Evolutionary conservation across 2,329 filamentous ascomycete genomes (phyloP).

Genomic region (Kalaharituber pfeilii): DNA sequence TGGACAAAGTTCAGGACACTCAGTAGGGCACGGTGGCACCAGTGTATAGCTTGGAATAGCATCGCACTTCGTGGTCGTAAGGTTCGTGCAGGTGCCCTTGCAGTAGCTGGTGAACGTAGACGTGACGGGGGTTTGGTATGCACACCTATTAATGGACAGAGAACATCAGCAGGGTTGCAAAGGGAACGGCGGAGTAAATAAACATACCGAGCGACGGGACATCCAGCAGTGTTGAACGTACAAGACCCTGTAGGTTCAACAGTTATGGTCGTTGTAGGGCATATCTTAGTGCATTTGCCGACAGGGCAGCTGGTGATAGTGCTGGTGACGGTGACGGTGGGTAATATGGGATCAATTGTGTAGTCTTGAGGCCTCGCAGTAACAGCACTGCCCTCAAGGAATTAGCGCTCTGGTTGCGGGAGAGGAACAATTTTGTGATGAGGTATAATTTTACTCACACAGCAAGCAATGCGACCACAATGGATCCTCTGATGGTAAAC

Average conservation of each 20-base stretch:
- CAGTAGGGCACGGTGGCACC: not conserved
- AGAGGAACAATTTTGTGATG: no score
- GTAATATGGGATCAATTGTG: no score
- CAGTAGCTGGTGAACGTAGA: not conserved
- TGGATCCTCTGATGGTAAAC: no score
- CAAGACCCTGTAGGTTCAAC: not conserved
- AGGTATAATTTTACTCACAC: no score
- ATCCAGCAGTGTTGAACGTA: not conserved
- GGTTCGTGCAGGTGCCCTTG: not conserved
- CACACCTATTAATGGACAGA: not conserved
- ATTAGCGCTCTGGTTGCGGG: no score
- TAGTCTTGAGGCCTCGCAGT: no score
- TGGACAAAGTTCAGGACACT: not conserved
- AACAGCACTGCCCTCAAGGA: no score
- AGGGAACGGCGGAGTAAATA: not conserved
- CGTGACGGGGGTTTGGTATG: not conserved
- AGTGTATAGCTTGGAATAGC: not conserved
- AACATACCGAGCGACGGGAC: not conserved
- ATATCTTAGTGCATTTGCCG: not conserved
- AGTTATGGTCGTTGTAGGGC: not conserved
- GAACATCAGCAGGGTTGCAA: not conserved
- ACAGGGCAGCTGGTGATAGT: not conserved
- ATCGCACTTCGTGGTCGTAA: not conserved
- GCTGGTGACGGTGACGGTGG: slow-evolving; percentile 16
- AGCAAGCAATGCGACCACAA: no score